These are phyloP conservation scores for Kalaharituber pfeilii DNA, from an alignment of 2,329 filamentous ascomycete genomes.

Conservation along the genomic window DNA sequence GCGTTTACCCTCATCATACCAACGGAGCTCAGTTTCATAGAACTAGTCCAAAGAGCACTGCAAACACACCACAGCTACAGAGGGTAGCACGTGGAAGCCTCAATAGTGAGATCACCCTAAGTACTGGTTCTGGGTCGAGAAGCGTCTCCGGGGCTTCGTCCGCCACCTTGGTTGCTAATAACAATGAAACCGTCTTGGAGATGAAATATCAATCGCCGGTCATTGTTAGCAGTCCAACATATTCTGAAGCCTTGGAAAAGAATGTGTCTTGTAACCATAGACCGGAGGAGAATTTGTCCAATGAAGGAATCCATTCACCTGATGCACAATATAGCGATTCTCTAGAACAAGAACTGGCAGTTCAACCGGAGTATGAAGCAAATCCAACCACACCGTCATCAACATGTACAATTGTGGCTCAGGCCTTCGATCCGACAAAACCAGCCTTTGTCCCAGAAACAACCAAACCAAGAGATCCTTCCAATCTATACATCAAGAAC, in stretches of 20 bases:
- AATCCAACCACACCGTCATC: too few species aligned
- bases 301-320: too few species aligned
- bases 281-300: too few species aligned
- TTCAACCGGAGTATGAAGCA: too few species aligned
- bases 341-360: too few species aligned
- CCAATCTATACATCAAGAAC: conserved; percentile 99
- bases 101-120: neutral
- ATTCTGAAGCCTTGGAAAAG: too few species aligned
- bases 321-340: too few species aligned
- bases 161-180: neutral
- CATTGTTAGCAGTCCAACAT: neutral
- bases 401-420: too few species aligned
- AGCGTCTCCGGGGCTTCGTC: neutral
- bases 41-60: neutral
- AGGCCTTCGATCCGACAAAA: neutral
- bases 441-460: conserved; percentile 19
- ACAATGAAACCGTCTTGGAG: neutral
- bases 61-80: neutral
- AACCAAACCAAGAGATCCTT: conserved; percentile 21
- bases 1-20: neutral
- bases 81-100: neutral
- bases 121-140: neutral
- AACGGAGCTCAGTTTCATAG: neutral
- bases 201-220: neutral
- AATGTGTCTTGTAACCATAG: too few species aligned